Evolutionary conservation across 345 rosid genomes (phyloP).

Genomic region (Kandelia obovata): DNA sequence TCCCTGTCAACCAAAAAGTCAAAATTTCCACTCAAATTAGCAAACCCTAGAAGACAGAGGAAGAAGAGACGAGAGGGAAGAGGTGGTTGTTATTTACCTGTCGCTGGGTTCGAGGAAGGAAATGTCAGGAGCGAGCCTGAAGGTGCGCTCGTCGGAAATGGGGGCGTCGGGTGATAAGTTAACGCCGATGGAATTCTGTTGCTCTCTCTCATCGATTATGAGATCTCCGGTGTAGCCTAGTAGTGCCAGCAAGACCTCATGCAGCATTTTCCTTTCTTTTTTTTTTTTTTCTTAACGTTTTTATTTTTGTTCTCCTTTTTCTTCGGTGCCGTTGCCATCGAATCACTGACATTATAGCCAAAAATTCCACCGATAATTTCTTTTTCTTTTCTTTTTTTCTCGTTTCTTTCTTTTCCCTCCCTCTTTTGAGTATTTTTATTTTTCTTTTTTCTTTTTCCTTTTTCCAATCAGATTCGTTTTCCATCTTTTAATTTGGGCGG

Average conservation of each 20-base stretch:
- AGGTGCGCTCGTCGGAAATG: slow-evolving; percentile 60
- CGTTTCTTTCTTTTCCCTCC: too few species aligned
- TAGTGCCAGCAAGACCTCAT: slow-evolving; percentile 82
- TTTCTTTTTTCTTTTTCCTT: too few species aligned
- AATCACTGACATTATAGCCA: too few species aligned
- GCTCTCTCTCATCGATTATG: slow-evolving; percentile 83
- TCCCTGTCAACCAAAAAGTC: slow-evolving; percentile 44
- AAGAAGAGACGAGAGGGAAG: background rate
- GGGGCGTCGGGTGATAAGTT: slow-evolving; percentile 51
- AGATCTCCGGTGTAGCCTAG: slow-evolving; percentile 93
- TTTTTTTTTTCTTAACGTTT: background rate
- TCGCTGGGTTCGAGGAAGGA: slow-evolving; percentile 86
- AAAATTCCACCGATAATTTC: too few species aligned
- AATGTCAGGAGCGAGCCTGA: slow-evolving; percentile 87
- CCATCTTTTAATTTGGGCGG: too few species aligned
- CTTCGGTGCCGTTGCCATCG: background rate
- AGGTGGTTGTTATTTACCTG: slow-evolving; percentile 36
- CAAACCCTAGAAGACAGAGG: slow-evolving; percentile 9
- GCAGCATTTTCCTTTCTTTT: slow-evolving; percentile 47
- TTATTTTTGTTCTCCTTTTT: background rate
- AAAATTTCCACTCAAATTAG: background rate
- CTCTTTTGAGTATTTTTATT: too few species aligned
- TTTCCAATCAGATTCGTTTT: too few species aligned
- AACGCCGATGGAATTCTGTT: slow-evolving; percentile 53
- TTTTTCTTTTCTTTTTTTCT: too few species aligned